A percentile compares a stretch with the other conserved stretches of the same genome.
Conservation (phyloP, 805 yeast genomes). For the Saturnispora sekii region DNA sequence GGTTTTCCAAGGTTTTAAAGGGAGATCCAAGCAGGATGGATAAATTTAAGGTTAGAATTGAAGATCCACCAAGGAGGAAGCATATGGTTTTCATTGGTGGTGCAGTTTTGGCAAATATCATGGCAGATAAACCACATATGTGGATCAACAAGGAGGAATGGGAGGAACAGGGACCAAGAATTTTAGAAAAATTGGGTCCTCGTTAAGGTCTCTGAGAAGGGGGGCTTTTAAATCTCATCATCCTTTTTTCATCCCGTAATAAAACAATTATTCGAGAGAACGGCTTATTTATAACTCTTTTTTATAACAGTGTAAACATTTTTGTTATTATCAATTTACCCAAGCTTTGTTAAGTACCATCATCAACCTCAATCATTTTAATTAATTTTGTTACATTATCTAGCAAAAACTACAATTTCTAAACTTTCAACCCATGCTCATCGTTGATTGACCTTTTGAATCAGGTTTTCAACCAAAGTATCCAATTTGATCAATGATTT, state of each 20-base stretch:
- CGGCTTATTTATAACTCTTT: conserved; percentile 11
- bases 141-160: conserved; percentile 95
- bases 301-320: not conserved
- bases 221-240: not conserved
- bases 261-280: no score
- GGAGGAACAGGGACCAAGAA: conserved; percentile 92
- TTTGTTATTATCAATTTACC: not conserved
- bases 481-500: conserved; percentile 5
- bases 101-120: conserved; percentile 92
- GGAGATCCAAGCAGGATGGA: conserved; percentile 80
- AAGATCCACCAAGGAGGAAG: conserved; percentile 97
- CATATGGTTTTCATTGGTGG: conserved; percentile 99
- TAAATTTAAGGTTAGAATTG: conserved; percentile 92
- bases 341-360: not conserved
- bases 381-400: no score
- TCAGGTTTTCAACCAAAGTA: conserved; percentile 9
- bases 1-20: conserved; percentile 82
- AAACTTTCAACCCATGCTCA: not conserved
- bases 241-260: no score
- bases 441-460: conserved; percentile 5
- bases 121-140: conserved; percentile 98
- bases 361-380: no score
- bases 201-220: conserved; percentile 36
- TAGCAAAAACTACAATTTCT: not conserved
- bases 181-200: conserved; percentile 84